A percentile compares a stretch with the other conserved stretches of the same genome.
Evolutionary conservation across 1,284 basidiomycete genomes (phyloP).

Genomic region (Afroboletus lepidellus): DNA sequence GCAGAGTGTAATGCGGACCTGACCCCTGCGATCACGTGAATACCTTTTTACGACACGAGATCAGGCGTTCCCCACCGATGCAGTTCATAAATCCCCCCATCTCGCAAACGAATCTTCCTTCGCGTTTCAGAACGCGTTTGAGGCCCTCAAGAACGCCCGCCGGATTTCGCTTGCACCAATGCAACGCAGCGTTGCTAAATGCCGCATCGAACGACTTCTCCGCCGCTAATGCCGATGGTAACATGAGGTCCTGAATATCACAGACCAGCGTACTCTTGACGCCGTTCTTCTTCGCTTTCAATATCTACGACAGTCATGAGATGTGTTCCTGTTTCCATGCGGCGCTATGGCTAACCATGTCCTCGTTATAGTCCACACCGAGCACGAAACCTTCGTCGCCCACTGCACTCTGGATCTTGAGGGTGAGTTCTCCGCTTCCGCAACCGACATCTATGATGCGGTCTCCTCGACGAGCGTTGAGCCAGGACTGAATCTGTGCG

Average conservation of each 20-base stretch:
- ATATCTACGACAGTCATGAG: constrained; percentile 43
- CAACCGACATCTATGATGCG: constrained; percentile 79
- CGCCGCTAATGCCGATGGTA: constrained; percentile 24
- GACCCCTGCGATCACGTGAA: constrained; percentile 45
- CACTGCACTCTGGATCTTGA: constrained; percentile 54
- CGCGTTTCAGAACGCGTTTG: constrained; percentile 59
- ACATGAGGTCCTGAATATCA: constrained; percentile 51
- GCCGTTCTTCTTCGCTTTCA: constrained; percentile 52
- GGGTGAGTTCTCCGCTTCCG: constrained; percentile 76
- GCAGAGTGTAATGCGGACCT: constrained; percentile 59
- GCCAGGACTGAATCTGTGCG: constrained; percentile 58
- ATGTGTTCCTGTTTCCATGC: not conserved
- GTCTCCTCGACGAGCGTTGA: constrained; percentile 63
- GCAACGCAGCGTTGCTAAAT: constrained; percentile 77
- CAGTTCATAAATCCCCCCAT: constrained; percentile 78
- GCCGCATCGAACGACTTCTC: constrained; percentile 54
- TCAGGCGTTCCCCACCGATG: constrained; percentile 44
- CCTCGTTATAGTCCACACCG: constrained; percentile 68
- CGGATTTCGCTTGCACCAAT: constrained; percentile 83
- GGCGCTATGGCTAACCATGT: constrained; percentile 56
- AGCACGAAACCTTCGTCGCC: constrained; percentile 55
- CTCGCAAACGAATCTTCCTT: constrained; percentile 71
- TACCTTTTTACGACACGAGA: not conserved
- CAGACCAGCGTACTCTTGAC: constrained; percentile 46
- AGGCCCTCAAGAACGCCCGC: constrained; percentile 59